A percentile compares a stretch with the other conserved stretches of the same genome.
phyloP scores from a whole-genome alignment of 2,329 filamentous ascomycete species.

The Monilinia fructicola region DNA sequence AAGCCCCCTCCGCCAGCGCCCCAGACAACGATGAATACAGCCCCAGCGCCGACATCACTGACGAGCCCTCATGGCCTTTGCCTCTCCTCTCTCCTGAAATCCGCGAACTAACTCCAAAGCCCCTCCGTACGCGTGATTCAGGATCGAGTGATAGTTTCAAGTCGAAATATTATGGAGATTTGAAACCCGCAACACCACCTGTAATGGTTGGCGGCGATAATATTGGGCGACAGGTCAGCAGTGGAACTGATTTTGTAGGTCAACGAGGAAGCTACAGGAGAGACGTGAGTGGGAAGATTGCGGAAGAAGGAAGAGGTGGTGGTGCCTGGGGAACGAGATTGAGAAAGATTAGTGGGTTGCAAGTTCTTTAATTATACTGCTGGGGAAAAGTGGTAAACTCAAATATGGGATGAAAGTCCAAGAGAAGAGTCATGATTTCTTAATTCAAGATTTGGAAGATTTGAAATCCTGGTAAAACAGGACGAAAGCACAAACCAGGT shows the following conservation, averaged over 20 bases:
- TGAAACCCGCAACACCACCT: constrained; percentile 54
- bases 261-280: constrained; percentile 42
- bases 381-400: background rate
- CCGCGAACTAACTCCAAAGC: constrained; percentile 26
- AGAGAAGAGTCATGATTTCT: background rate
- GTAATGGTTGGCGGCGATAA: constrained; percentile 50
- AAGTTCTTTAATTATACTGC: constrained; percentile 8
- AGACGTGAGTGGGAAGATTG: constrained; percentile 71
- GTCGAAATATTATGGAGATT: constrained; percentile 59
- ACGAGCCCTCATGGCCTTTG: constrained; percentile 34
- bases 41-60: constrained; percentile 49
- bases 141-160: constrained; percentile 44
- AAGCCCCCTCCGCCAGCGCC: constrained; percentile 14
- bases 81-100: constrained; percentile 19
- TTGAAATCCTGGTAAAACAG: too few species aligned
- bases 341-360: constrained; percentile 43
- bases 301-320: constrained; percentile 61
- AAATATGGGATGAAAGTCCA: background rate
- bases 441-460: background rate
- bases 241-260: constrained; percentile 54
- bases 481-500: background rate
- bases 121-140: constrained; percentile 26
- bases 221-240: constrained; percentile 50
- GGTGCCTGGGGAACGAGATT: constrained; percentile 39
- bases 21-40: constrained; percentile 45